Percentiles rank a stretch among this genome's conserved stretches.
Conservation (phyloP, 2,329 filamentous ascomycete genomes). For the Hirsutella rhossiliensis region DNA sequence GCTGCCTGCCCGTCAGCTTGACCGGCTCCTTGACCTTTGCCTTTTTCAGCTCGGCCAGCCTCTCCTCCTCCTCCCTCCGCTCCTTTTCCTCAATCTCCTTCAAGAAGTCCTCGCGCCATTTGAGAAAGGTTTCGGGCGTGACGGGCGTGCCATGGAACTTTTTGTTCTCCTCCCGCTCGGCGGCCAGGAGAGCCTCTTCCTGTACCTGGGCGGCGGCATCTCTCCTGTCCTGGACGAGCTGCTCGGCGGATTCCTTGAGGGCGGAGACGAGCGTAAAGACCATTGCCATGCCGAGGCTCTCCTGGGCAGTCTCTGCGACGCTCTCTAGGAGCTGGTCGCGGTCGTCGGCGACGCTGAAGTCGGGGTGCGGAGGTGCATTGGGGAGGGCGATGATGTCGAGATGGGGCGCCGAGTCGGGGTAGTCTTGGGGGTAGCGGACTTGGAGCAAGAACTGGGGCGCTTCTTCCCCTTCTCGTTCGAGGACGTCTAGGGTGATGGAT, state of each 20-base stretch:
- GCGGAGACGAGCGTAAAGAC: constrained; percentile 81
- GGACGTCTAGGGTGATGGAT: constrained; percentile 71
- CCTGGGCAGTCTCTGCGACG: constrained; percentile 66
- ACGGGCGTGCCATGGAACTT: constrained; percentile 92
- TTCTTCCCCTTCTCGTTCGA: constrained; percentile 49
- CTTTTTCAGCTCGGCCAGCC: constrained; percentile 72
- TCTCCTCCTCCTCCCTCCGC: constrained; percentile 58
- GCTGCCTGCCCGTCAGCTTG: constrained; percentile 59
- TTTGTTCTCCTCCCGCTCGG: constrained; percentile 85
- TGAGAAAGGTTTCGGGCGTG: constrained; percentile 72
- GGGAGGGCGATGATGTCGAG: constrained; percentile 69
- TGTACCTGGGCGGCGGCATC: constrained; percentile 46
- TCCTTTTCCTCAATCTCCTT: constrained; percentile 70
- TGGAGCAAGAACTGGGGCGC: constrained; percentile 66
- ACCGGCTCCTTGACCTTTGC: constrained; percentile 63
- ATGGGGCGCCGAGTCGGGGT: constrained; percentile 76
- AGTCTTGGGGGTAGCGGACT: constrained; percentile 79
- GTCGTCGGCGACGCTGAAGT: constrained; percentile 73
- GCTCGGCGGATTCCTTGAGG: constrained; percentile 84
- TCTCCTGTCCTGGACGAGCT: constrained; percentile 63
- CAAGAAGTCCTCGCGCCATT: constrained; percentile 69
- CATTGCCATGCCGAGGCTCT: constrained; percentile 97
- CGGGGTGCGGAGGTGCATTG: constrained; percentile 55
- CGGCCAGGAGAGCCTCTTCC: constrained; percentile 42
- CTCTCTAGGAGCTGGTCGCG: constrained; percentile 59